phyloP scores from a whole-genome alignment of 495 filamentous ascomycete species.

The Durotheca rogersii region DNA sequence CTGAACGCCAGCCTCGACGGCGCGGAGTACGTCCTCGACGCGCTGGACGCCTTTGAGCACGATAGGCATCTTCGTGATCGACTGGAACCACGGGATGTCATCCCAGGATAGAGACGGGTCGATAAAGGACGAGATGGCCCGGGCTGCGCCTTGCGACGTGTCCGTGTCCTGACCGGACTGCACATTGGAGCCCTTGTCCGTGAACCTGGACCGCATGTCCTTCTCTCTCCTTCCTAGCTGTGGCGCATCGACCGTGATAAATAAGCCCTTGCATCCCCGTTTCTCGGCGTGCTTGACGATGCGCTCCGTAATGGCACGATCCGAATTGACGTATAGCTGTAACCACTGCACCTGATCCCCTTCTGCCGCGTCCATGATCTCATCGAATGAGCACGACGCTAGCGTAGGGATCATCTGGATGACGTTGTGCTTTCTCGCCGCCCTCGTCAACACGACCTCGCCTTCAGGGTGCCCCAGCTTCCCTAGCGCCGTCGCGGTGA shows the following conservation, averaged over 20 bases:
- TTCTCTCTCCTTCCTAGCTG: conserved; percentile 95
- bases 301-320: conserved; percentile 83
- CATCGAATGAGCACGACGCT: conserved; percentile 97
- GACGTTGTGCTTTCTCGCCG: conserved; percentile 80
- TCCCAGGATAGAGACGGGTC: conserved; percentile 88
- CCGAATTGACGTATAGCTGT: conserved; percentile 97
- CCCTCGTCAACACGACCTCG: conserved; percentile 84
- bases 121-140: conserved; percentile 91
- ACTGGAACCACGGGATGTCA: conserved; percentile 92
- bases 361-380: conserved; percentile 82
- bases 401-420: conserved; percentile 97
- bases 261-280: conserved; percentile 91
- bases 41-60: conserved; percentile 95
- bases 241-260: conserved; percentile 98
- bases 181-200: conserved; percentile 79
- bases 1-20: conserved; percentile 79
- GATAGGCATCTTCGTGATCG: conserved; percentile 94
- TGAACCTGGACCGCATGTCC: conserved; percentile 91
- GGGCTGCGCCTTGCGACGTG: conserved; percentile 84
- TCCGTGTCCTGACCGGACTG: conserved; percentile 74
- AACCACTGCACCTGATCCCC: conserved; percentile 92
- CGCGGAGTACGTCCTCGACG: conserved; percentile 88
- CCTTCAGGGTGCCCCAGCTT: conserved; percentile 89
- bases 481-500: conserved; percentile 87
- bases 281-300: conserved; percentile 91